A percentile compares a stretch with the other conserved stretches of the same genome.
phyloP scores from a whole-genome alignment of 208 protist genomes.

The Trypanosoma theileri region DNA sequence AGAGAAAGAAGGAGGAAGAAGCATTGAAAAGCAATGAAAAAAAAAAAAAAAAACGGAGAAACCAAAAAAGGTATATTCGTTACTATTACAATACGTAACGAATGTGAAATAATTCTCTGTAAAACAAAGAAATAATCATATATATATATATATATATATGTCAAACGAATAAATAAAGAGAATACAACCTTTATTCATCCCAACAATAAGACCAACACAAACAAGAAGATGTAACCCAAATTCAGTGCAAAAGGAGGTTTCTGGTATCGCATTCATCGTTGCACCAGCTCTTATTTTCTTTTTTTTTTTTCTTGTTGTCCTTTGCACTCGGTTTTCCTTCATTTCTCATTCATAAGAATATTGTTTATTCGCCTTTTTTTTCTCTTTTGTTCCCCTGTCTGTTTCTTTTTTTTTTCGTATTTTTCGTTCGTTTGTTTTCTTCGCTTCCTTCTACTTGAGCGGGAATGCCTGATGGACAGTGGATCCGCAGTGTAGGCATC shows the following conservation, averaged over 20 bases:
- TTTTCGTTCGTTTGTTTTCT: background rate
- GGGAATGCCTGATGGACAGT: conserved; percentile 43
- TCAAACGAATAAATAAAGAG: no score
- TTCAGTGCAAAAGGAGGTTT: background rate
- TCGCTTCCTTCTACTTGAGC: background rate
- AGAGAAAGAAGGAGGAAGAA: conserved; percentile 14
- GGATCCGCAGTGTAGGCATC: conserved; percentile 68
- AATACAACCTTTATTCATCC: no score
- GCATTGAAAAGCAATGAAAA: conserved; percentile 5
- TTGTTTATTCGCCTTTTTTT: background rate
- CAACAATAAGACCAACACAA: no score
- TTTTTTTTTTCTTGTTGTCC: background rate
- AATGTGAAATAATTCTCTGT: background rate
- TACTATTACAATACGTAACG: background rate
- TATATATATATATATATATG: no score
- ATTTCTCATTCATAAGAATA: background rate
- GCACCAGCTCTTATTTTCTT: background rate
- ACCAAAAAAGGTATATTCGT: background rate
- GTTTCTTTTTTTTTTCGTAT: background rate
- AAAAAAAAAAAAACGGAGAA: conserved; percentile 9
- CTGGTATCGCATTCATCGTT: background rate
- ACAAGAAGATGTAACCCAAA: no score
- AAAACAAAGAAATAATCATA: background rate
- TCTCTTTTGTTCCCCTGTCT: background rate
- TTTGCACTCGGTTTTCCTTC: background rate